Evolutionary conservation across 225 moss, liverwort and hornwort species (phyloP), one percentile per base, ranked within the genome.

Genomic region (Sphagnum contortum): DNA sequence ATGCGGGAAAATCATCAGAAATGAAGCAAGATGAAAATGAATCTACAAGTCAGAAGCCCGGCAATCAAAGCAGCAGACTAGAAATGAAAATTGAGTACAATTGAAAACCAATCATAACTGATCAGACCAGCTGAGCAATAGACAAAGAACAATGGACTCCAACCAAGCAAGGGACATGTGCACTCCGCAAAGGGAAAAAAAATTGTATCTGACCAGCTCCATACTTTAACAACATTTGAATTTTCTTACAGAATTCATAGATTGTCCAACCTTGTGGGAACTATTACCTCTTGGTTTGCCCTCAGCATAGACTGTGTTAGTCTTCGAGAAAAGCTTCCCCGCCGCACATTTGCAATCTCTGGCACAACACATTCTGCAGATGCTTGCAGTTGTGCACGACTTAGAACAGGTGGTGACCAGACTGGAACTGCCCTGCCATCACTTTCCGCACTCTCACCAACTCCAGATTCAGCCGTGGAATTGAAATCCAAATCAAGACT

Each of bases 381-480:
- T 55, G 70, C 60, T 69, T 77, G 92, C 4, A 71, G 78, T 10
- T 82, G 78, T 13, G 73, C 51, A 12, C 68, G 78, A 61, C 51
- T 78, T 59, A 92, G 60, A 3, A 76, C 67, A 48, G 85, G 74
- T 50, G 85, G 82, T 55, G 91, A 81, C 98, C 98, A 98, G 12
- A 93, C 81, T 62, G 93, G 93, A 66, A 98, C 90, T 59, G 81
- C 85, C 57, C 80, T 87, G 12, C 88, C 87, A 54, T 51, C 84
- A 56, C 78, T 88, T 44, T 87, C 89, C 48, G 71, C 70, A 65
- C 57, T 85, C 72, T 87, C 80, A 60, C 71, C 69, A 59, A 78
- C 79, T 53, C 85, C 66, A 12, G 98, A 98, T 71, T 98, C 93
- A 49, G 93, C 93, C 49, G 98, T 98, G 52, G 98, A 98, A 71